phyloP scores from a whole-genome alignment of 495 filamentous ascomycete genomes.

The Penicillium alfredii region DNA sequence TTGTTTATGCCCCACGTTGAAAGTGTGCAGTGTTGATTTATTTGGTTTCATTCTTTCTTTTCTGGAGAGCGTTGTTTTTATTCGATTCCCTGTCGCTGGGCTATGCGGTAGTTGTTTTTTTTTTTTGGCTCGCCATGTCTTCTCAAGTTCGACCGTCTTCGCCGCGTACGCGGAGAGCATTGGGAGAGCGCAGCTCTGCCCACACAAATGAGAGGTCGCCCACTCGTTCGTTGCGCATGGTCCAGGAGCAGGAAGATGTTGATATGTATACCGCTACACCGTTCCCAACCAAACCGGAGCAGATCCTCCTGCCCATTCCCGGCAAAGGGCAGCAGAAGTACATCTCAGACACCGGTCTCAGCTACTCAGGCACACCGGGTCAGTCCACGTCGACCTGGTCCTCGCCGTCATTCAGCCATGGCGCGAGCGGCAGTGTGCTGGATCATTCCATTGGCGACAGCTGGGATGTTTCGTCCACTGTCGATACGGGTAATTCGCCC shows the following conservation, averaged over 20 bases:
- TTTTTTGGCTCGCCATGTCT: too few species aligned
- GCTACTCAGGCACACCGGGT: conserved; percentile 14
- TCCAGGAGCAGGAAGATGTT: conserved; percentile 31
- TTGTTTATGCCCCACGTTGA: conserved; percentile 1
- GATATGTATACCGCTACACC: conserved; percentile 41
- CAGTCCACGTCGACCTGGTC: conserved; percentile 20
- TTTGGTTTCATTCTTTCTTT: conserved; percentile 1
- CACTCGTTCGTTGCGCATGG: conserved; percentile 31
- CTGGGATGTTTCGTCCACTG: conserved; percentile 40
- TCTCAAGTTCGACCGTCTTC: conserved; percentile 26
- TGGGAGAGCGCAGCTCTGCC: conserved; percentile 50
- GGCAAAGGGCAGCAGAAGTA: conserved; percentile 39
- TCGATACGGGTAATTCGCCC: conserved; percentile 36
- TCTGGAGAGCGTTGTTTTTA: too few species aligned
- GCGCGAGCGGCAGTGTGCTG: conserved; percentile 24
- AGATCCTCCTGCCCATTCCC: conserved; percentile 43
- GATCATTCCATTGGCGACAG: conserved; percentile 29
- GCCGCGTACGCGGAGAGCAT: conserved; percentile 38
- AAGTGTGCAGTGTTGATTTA: neutral
- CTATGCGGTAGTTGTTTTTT: too few species aligned
- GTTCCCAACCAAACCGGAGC: conserved; percentile 49
- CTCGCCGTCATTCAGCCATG: conserved; percentile 26
- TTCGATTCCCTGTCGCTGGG: too few species aligned
- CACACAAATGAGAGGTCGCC: conserved; percentile 42
- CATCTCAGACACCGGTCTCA: conserved; percentile 31